Evolutionary conservation across 2,329 filamentous ascomycete species (phyloP).

Genomic region (Ophiostoma pallidulum): DNA sequence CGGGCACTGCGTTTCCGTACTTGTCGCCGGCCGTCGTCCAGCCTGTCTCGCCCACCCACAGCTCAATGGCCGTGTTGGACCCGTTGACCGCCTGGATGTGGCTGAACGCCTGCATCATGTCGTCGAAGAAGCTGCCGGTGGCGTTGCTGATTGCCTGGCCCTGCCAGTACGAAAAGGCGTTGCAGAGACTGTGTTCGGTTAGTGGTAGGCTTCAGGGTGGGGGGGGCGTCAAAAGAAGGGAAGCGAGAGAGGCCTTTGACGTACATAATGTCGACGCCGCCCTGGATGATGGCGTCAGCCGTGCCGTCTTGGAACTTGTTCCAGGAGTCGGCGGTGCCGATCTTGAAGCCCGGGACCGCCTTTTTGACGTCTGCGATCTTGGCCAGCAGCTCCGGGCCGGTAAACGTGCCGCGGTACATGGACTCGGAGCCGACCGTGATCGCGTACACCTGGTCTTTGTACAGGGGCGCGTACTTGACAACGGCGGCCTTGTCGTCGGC

Average conservation of each 20-base stretch:
- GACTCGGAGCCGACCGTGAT: slow-evolving; percentile 12
- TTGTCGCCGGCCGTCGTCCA: slow-evolving; percentile 9
- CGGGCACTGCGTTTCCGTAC: slow-evolving; percentile 8
- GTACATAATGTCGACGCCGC: slow-evolving; percentile 11
- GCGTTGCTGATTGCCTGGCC: slow-evolving; percentile 11
- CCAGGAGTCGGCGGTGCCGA: slow-evolving; percentile 14
- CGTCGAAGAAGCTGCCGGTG: slow-evolving; percentile 10
- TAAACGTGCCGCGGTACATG: slow-evolving; percentile 13
- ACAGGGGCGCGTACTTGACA: slow-evolving; percentile 3
- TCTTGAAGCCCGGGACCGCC: slow-evolving; percentile 8
- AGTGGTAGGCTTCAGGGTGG: no score
- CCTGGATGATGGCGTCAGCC: slow-evolving; percentile 5
- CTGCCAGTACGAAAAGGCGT: slow-evolving; percentile 14
- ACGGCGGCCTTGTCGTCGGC: slow-evolving; percentile 11
- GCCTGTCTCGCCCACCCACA: slow-evolving; percentile 14
- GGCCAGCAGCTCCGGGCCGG: slow-evolving; percentile 8
- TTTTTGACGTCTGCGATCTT: slow-evolving; percentile 8
- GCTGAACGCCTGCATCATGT: slow-evolving; percentile 10
- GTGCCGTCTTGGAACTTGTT: slow-evolving; percentile 15
- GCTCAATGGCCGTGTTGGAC: slow-evolving; percentile 7
- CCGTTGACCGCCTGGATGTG: slow-evolving; percentile 9
- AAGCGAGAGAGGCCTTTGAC: no score
- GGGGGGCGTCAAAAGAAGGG: no score
- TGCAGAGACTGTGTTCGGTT: no score
- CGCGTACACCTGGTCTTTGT: slow-evolving; percentile 14